These are phyloP conservation scores for Tricladium varicosporioides DNA, from an alignment of 2,329 filamentous ascomycete genomes.

Conservation along the genomic window DNA sequence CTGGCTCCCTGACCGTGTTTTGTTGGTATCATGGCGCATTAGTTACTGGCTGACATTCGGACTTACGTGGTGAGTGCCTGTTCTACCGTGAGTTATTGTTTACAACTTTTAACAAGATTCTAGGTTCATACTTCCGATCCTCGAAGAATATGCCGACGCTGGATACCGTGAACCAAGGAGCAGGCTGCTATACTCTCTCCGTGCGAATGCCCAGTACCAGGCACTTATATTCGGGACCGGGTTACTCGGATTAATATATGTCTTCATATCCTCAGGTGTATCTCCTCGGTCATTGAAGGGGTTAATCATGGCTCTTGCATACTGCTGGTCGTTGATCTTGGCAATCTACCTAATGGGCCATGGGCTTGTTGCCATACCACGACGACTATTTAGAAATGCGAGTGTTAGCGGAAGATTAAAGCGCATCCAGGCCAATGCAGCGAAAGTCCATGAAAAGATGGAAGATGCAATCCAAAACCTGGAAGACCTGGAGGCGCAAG, in stretches of 20 bases:
- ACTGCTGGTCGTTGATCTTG: constrained; percentile 87
- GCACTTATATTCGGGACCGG: constrained; percentile 72
- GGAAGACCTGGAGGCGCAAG: constrained; percentile 78
- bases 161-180: constrained; percentile 85
- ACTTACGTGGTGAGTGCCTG: constrained; percentile 72
- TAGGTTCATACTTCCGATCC: constrained; percentile 85
- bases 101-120: constrained; percentile 1
- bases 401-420: constrained; percentile 72
- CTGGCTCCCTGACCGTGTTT: constrained; percentile 76
- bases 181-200: constrained; percentile 79
- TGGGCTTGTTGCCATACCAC: constrained; percentile 86
- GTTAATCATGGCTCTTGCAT: constrained; percentile 88
- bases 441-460: constrained; percentile 80
- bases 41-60: constrained; percentile 97
- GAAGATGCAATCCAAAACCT: constrained; percentile 78
- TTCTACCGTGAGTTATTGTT: neutral
- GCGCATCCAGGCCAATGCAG: constrained; percentile 74
- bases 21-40: constrained; percentile 90
- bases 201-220: constrained; percentile 86
- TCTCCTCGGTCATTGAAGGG: constrained; percentile 73
- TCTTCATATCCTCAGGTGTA: constrained; percentile 76
- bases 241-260: constrained; percentile 73
- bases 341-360: constrained; percentile 99
- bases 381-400: constrained; percentile 75
- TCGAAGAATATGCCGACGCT: constrained; percentile 92